Percentiles rank a stretch among this genome's conserved stretches.
These are phyloP conservation scores for Mycena albidolilacea DNA, from an alignment of 768 basidiomycete species.

Conservation along the genomic window DNA sequence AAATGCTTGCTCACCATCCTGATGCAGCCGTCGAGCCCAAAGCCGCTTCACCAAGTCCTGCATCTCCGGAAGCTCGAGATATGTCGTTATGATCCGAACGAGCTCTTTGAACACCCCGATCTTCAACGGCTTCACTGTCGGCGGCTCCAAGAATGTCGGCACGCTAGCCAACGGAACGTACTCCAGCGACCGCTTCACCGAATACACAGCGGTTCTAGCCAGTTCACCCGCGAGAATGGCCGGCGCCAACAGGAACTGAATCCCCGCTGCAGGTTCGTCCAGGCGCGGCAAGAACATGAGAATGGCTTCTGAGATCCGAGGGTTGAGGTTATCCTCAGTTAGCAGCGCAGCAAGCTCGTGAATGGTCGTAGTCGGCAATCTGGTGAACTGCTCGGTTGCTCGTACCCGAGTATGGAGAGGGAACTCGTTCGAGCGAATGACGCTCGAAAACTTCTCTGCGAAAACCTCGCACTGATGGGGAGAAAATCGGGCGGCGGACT, in stretches of 20 bases:
- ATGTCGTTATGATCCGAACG: constrained; percentile 36
- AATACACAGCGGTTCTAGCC: constrained; percentile 37
- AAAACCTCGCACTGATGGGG: constrained; percentile 42
- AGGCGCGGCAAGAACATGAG: constrained; percentile 42
- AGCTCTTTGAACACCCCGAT: constrained; percentile 41
- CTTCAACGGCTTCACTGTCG: constrained; percentile 32
- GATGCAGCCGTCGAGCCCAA: constrained; percentile 40
- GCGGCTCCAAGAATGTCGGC: constrained; percentile 32
- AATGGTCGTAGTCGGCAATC: constrained; percentile 40
- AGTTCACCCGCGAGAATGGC: constrained; percentile 38
- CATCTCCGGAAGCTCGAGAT: constrained; percentile 33
- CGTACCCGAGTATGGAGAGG: constrained; percentile 32
- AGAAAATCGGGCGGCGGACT: constrained; percentile 25
- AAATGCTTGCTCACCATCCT: constrained; percentile 40
- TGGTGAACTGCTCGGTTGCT: constrained; percentile 38
- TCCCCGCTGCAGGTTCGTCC: constrained; percentile 42
- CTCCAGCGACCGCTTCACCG: constrained; percentile 35
- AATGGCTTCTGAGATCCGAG: constrained; percentile 40
- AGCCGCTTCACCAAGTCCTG: constrained; percentile 33
- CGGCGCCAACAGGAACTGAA: constrained; percentile 40
- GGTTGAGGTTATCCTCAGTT: constrained; percentile 35
- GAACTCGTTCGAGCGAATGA: constrained; percentile 37
- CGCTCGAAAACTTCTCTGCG: constrained; percentile 26
- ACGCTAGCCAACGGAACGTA: constrained; percentile 35
- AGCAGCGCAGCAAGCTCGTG: constrained; percentile 40